Evolutionary conservation across 352 stramenopile species (phyloP).

Genomic region (Globisporangium polare): DNA sequence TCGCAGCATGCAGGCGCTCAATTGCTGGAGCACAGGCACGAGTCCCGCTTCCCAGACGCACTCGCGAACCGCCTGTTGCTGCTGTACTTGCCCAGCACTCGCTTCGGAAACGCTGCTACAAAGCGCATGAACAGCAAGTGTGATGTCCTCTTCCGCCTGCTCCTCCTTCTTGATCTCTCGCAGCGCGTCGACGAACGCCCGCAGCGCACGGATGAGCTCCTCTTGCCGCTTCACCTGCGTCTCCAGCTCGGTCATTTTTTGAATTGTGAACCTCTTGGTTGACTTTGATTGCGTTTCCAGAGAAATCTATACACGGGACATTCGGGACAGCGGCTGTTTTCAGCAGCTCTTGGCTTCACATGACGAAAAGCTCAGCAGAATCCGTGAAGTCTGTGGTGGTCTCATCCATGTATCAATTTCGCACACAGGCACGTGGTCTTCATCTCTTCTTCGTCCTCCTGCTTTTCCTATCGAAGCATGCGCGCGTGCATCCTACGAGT

Average conservation of each 20-base stretch:
- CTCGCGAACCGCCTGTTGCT: slow-evolving; percentile 6
- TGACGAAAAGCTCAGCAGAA: not conserved
- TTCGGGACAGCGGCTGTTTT: slow-evolving; percentile 6
- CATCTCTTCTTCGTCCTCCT: not conserved
- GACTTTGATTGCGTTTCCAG: slow-evolving; percentile 9
- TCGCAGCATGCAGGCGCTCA: slow-evolving; percentile 39
- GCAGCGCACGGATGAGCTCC: slow-evolving; percentile 46
- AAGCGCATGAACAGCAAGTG: slow-evolving; percentile 29
- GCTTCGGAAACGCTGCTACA: slow-evolving; percentile 12
- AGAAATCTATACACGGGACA: slow-evolving; percentile 7
- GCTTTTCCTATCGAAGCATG: not conserved
- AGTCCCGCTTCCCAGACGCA: slow-evolving; percentile 30
- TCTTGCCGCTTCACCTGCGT: slow-evolving; percentile 42
- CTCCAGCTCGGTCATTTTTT: slow-evolving; percentile 13
- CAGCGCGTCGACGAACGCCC: slow-evolving; percentile 65
- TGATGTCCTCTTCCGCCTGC: slow-evolving; percentile 19
- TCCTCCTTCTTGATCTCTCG: slow-evolving; percentile 41
- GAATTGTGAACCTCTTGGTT: slow-evolving; percentile 1
- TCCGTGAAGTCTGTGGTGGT: not conserved
- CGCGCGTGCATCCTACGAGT: slow-evolving; percentile 45
- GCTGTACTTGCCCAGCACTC: not conserved
- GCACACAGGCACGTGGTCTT: slow-evolving; percentile 1
- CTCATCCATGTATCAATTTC: slow-evolving; percentile 6
- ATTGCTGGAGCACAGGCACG: slow-evolving; percentile 35
- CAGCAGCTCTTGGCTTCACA: slow-evolving; percentile 1